phyloP scores from a whole-genome alignment of 2,329 filamentous ascomycete genomes.

The Torrubiella hemipterigena region DNA sequence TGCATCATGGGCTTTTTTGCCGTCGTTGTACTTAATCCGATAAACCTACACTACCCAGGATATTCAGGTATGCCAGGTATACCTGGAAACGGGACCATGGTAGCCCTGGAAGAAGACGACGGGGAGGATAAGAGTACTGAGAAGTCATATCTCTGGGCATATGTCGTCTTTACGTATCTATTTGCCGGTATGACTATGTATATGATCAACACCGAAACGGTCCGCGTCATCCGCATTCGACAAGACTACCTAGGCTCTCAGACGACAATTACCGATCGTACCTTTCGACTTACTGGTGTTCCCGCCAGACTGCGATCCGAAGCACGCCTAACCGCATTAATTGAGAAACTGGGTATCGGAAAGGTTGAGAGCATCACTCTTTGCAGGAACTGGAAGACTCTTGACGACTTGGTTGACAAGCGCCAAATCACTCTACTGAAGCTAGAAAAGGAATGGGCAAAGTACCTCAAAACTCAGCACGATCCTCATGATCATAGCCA shows the following conservation, averaged over 20 bases:
- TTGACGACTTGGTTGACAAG: constrained; percentile 63
- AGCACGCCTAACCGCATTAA: constrained; percentile 69
- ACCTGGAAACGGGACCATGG: constrained; percentile 1
- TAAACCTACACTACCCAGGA: constrained; percentile 56
- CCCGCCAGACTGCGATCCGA: constrained; percentile 70
- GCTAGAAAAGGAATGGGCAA: constrained; percentile 75
- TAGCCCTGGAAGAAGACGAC: too few relatives aligned
- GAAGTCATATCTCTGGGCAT: constrained; percentile 68
- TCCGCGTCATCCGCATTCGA: constrained; percentile 70
- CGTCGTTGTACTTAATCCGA: constrained; percentile 67
- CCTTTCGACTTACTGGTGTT: constrained; percentile 82
- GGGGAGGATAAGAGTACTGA: constrained; percentile 2
- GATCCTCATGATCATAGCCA: constrained; percentile 7
- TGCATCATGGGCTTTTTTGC: constrained; percentile 71
- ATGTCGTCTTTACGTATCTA: constrained; percentile 87
- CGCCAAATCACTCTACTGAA: constrained; percentile 54
- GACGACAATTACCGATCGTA: constrained; percentile 90
- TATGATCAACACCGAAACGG: constrained; percentile 71
- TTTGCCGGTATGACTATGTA: constrained; percentile 77
- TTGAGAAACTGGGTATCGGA: constrained; percentile 81
- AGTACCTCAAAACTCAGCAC: constrained; percentile 32
- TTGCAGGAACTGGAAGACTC: constrained; percentile 73
- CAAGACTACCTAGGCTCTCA: constrained; percentile 90
- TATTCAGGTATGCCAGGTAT: constrained; percentile 3
- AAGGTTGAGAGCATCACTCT: constrained; percentile 79